Conservation (phyloP, 768 basidiomycete genomes). For the Rhodotorula taiwanensis region DNA sequence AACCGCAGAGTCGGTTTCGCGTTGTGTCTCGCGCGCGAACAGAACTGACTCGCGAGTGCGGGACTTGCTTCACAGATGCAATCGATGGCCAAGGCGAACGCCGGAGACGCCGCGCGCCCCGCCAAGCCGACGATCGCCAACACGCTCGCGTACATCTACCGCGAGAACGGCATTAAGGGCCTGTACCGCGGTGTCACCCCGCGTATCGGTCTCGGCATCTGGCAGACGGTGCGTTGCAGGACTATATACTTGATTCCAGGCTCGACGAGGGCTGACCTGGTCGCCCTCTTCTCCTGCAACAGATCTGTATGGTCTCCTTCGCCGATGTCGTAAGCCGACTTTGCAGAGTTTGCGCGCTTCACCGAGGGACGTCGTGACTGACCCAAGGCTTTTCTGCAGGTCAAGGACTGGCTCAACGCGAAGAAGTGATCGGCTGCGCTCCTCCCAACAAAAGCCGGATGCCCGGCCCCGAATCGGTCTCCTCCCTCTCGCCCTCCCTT, state of each 20-base stretch:
- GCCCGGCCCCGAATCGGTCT: too few relatives aligned
- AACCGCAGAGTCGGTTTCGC: too few relatives aligned
- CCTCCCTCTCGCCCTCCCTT: neutral
- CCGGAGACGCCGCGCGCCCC: conserved; percentile 63
- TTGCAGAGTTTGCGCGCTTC: neutral
- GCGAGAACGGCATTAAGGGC: conserved; percentile 90
- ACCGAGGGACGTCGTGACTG: neutral
- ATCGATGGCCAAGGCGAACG: conserved; percentile 76
- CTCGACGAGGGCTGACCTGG: neutral
- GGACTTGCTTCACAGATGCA: conserved; percentile 69
- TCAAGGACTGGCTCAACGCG: conserved; percentile 8
- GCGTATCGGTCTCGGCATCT: conserved; percentile 88
- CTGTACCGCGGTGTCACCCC: conserved; percentile 96
- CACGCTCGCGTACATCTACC: conserved; percentile 90
- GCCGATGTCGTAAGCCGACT: conserved; percentile 70
- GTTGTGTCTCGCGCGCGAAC: neutral
- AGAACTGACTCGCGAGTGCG: too few relatives aligned
- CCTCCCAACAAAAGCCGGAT: neutral
- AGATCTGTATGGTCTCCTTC: conserved; percentile 93
- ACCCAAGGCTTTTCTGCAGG: neutral
- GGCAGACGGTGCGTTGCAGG: conserved; percentile 64
- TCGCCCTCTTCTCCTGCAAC: conserved; percentile 31
- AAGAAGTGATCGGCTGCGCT: conserved; percentile 1
- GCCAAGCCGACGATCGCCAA: conserved; percentile 77
- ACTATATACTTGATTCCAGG: neutral